Evolutionary conservation across 2,329 filamentous ascomycete species (phyloP).

Genomic region (Fusarium phyllophilum): DNA sequence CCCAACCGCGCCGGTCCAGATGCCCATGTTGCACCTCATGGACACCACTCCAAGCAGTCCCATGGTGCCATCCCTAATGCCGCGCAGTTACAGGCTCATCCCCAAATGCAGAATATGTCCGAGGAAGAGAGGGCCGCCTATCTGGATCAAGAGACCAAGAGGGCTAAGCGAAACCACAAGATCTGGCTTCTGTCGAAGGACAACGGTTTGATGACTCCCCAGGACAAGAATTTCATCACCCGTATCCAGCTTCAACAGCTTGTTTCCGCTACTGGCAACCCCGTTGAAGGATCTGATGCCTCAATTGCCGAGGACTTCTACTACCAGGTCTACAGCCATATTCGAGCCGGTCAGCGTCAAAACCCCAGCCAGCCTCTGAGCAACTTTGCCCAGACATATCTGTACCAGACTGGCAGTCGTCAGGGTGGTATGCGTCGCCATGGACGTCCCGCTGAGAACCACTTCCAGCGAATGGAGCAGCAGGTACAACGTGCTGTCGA

Average conservation of each 20-base stretch:
- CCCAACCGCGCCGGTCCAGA: constrained; percentile 72
- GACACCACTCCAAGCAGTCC: constrained; percentile 57
- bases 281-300: constrained; percentile 83
- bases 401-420: constrained; percentile 92
- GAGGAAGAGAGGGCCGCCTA: constrained; percentile 87
- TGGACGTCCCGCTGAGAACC: constrained; percentile 88
- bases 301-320: constrained; percentile 95
- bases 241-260: constrained; percentile 97
- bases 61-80: constrained; percentile 60
- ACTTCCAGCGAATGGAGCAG: constrained; percentile 99
- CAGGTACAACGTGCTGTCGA: constrained; percentile 98
- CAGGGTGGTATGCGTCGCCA: constrained; percentile 79
- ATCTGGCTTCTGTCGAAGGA: constrained; percentile 93
- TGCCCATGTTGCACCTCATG: constrained; percentile 49
- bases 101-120: constrained; percentile 73
- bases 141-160: constrained; percentile 89
- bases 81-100: constrained; percentile 49
- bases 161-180: constrained; percentile 98
- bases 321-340: constrained; percentile 96
- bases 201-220: constrained; percentile 97
- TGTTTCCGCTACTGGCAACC: constrained; percentile 89
- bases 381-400: constrained; percentile 97
- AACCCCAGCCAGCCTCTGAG: constrained; percentile 93
- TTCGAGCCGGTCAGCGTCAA: constrained; percentile 87
- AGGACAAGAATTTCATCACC: constrained; percentile 99